Conservation (phyloP, 495 filamentous ascomycete genomes). For the Astrocystis sublimbata region DNA sequence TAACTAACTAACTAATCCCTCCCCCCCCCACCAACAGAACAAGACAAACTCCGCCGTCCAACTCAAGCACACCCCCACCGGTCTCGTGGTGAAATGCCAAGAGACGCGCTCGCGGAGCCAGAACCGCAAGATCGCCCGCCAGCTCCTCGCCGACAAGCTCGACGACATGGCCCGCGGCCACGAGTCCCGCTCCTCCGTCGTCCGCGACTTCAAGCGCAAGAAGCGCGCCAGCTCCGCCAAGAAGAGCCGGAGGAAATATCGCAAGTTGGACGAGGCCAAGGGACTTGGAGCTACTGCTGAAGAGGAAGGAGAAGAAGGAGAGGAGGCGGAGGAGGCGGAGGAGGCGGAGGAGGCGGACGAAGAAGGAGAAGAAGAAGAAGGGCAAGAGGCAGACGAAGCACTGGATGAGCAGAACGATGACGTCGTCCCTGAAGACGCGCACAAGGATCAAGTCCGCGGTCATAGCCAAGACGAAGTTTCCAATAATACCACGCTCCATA, state of each 20-base stretch:
- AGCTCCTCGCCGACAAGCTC: constrained; percentile 72
- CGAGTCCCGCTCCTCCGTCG: constrained; percentile 44
- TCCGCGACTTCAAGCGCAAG: constrained; percentile 47
- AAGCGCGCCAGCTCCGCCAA: constrained; percentile 50
- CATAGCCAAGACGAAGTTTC: too few species aligned
- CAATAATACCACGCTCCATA: neutral
- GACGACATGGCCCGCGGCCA: constrained; percentile 61
- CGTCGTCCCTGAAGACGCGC: neutral
- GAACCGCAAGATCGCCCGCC: constrained; percentile 84
- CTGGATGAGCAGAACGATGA: neutral
- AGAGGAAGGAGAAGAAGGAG: constrained; percentile 17
- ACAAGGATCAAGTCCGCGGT: too few species aligned
- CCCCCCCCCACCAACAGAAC: constrained; percentile 59
- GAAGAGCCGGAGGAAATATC: constrained; percentile 53
- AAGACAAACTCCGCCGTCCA: constrained; percentile 97
- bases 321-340: neutral
- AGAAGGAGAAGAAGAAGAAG: constrained; percentile 17
- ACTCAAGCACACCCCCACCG: constrained; percentile 84
- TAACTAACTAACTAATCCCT: neutral
- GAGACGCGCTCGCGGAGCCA: constrained; percentile 83
- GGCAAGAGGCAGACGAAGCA: constrained; percentile 27
- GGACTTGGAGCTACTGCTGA: constrained; percentile 5
- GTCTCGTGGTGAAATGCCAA: constrained; percentile 88
- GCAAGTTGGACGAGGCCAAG: constrained; percentile 47
- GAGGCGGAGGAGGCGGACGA: constrained; percentile 9